Evolutionary conservation across 2,329 filamentous ascomycete genomes (phyloP), one percentile per base, ranked within the genome.

Genomic region (Fusarium praegraminearum): DNA sequence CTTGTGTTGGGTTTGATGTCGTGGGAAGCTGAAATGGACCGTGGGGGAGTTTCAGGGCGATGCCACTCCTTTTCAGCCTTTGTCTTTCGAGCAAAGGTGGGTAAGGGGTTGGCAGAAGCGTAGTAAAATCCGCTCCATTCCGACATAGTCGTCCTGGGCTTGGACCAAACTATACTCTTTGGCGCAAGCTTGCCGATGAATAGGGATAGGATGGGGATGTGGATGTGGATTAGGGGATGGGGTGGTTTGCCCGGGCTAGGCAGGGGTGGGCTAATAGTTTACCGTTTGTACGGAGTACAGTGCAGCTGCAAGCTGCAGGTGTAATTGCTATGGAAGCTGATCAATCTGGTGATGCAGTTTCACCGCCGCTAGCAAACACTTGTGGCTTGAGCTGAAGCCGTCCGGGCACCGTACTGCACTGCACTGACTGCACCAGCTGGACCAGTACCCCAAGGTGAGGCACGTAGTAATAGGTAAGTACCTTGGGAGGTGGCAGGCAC

Each of bases 41-140:
- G 63, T 55, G 57, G 64, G 65, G 66, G 68, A 57, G 65, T 72
- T 46, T 63, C 58, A 65, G 73, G 65, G 68, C 60, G 68, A 61
- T 65, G 72, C 50, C 69, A 65, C 72, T 75, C 73, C 72, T 75
- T 75, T 75, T 75, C 72, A 75, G 69, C 62, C 54, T 73, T 65
- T 57, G 62, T 57, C 55, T 65, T 60, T 57, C 60, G 71, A 67
- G 50, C 26, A 61, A 67, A 74, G 73, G 73, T 74, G 73, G 73
- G 65, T 73, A 76, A 76, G 73, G 74, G 74, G 74, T 75, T 72
- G 62, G 70, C 69, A 67, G 72, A 68, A 65, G 72, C 69, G 67
- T 73, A 76, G 65, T 69, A 67, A 73, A 76, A 75, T 69, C 74
- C 74, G 68, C 73, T 75, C 74, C 74, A 76, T 75, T 76, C 74